These are phyloP conservation scores for Delphinella strobiligena DNA, from an alignment of 2,329 filamentous ascomycete species.

Conservation along the genomic window DNA sequence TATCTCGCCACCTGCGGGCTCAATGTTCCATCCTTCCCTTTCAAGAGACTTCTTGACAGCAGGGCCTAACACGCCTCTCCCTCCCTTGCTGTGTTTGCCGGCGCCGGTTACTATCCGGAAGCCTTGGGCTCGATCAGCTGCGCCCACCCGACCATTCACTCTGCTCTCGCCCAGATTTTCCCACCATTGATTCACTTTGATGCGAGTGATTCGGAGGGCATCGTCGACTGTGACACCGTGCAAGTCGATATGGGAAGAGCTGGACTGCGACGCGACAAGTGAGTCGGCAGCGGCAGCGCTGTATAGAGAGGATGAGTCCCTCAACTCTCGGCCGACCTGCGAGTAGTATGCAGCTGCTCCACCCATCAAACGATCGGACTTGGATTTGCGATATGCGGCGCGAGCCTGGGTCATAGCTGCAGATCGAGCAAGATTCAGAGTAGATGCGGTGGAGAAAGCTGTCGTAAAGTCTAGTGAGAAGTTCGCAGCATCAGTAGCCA, in stretches of 20 bases:
- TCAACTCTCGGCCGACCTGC: constrained; percentile 54
- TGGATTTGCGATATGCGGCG: constrained; percentile 46
- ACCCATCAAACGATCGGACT: constrained; percentile 61
- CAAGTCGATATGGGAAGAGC: constrained; percentile 52
- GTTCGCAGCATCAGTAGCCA: not conserved
- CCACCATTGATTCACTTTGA: constrained; percentile 67
- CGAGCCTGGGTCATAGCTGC: constrained; percentile 46
- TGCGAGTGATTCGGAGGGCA: constrained; percentile 64
- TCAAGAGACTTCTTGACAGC: constrained; percentile 67
- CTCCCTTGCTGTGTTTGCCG: constrained; percentile 66
- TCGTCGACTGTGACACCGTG: constrained; percentile 75
- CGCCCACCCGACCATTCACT: constrained; percentile 31
- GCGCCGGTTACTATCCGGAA: constrained; percentile 72
- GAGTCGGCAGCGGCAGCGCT: constrained; percentile 56
- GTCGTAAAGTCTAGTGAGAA: constrained; percentile 9
- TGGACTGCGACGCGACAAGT: constrained; percentile 56
- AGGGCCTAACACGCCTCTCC: constrained; percentile 62
- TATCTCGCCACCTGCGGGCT: constrained; percentile 58
- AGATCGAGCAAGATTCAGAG: constrained; percentile 34
- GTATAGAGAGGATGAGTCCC: constrained; percentile 45
- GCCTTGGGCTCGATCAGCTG: constrained; percentile 35
- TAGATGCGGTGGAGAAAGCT: constrained; percentile 27
- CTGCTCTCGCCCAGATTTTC: constrained; percentile 53
- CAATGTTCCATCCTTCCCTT: constrained; percentile 72
- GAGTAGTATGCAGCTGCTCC: constrained; percentile 68